Conservation (phyloP, 495 filamentous ascomycete genomes). For the Sabuloglossum arenarium region DNA sequence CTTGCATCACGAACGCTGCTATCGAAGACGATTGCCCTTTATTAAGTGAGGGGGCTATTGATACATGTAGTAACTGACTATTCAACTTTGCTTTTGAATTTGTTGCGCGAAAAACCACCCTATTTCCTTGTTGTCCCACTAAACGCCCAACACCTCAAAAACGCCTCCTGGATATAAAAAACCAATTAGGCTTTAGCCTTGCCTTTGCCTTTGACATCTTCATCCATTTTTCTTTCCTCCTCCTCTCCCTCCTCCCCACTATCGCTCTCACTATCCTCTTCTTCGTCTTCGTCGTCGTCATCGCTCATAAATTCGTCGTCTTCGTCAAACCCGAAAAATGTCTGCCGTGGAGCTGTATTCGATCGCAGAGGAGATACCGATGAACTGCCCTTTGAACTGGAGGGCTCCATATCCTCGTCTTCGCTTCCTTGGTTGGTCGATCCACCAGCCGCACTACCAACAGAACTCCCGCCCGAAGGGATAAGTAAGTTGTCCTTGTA, state of each 20-base stretch:
- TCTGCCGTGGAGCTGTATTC: slow-evolving; percentile 17
- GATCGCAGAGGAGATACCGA: slow-evolving; percentile 13
- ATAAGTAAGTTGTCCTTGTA: slow-evolving; percentile 26
- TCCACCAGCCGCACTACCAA: no score
- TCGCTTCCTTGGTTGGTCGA: no score
- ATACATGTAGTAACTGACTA: no score
- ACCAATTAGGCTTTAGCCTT: slow-evolving; percentile 4
- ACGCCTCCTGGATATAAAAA: neutral
- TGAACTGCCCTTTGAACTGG: slow-evolving; percentile 6
- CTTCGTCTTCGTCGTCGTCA: slow-evolving; percentile 34
- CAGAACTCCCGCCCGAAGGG: no score
- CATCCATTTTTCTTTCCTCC: neutral
- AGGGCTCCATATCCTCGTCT: slow-evolving; percentile 5
- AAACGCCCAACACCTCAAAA: neutral
- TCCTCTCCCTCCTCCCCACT: neutral
- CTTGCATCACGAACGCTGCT: no score
- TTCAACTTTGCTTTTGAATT: no score
- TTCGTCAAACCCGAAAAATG: slow-evolving; percentile 73
- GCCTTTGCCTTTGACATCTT: slow-evolving; percentile 11
- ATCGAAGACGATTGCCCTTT: no score
- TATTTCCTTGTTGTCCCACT: no score
- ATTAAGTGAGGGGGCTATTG: no score
- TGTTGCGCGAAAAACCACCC: no score
- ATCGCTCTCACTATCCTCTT: neutral
- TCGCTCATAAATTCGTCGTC: slow-evolving; percentile 80